A percentile compares a stretch with the other conserved stretches of the same genome.
Conservation (phyloP, 2,329 filamentous ascomycete species). For the Coniochaeta sp. region DNA sequence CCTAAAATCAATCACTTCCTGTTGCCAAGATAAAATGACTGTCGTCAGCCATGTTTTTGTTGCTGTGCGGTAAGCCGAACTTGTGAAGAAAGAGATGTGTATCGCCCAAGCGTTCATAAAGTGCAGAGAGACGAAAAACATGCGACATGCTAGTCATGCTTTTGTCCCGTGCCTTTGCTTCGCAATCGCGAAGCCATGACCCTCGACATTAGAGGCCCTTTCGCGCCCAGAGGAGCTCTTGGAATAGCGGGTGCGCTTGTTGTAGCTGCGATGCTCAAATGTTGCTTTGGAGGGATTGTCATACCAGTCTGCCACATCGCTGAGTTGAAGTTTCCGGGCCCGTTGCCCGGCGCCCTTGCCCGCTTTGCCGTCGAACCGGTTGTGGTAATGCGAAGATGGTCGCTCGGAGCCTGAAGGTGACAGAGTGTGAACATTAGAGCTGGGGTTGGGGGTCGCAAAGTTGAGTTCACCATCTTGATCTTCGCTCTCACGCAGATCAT, state of each 20-base stretch:
- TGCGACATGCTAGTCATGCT: conserved; percentile 12
- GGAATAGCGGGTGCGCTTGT: neutral
- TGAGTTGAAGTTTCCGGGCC: conserved; percentile 84
- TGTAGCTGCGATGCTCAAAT: neutral
- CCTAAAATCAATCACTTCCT: conserved; percentile 1
- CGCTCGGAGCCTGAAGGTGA: conserved; percentile 42
- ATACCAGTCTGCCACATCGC: conserved; percentile 91
- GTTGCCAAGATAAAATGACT: neutral
- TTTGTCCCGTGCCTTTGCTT: conserved; percentile 10
- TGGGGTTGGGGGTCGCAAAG: conserved; percentile 32
- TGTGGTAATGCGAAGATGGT: conserved; percentile 39
- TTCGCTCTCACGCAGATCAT: conserved; percentile 82
- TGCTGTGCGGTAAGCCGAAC: neutral
- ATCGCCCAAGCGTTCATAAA: neutral
- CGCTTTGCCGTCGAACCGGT: conserved; percentile 45
- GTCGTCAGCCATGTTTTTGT: neutral
- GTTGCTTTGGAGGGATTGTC: conserved; percentile 5
- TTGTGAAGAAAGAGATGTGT: neutral
- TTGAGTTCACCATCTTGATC: conserved; percentile 64
- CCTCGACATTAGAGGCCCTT: neutral
- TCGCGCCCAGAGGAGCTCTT: neutral
- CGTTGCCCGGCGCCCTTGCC: conserved; percentile 67
- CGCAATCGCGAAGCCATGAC: neutral
- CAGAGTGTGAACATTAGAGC: conserved; percentile 42
- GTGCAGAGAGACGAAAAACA: neutral